phyloP scores from a whole-genome alignment of 805 yeast species.

The Starmerella cellae region DNA sequence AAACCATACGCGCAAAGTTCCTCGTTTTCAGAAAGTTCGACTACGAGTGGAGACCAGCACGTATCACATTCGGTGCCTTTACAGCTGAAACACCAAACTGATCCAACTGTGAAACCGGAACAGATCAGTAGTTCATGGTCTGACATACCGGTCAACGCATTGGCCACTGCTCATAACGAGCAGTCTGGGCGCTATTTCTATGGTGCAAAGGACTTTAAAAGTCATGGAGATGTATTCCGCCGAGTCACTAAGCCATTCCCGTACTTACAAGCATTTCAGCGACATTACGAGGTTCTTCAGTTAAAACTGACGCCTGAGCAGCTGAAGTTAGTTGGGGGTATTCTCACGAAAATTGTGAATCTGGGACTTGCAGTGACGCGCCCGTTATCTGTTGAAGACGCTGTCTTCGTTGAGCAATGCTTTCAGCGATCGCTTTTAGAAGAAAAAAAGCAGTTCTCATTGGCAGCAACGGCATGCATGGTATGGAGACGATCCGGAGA shows the following conservation, averaged over 20 bases:
- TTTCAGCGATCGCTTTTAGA: conserved; percentile 85
- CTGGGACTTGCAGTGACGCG: conserved; percentile 86
- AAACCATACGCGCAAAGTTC: no score
- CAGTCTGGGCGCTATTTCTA: conserved; percentile 2
- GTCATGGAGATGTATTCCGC: conserved; percentile 41
- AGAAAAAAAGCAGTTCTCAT: conserved; percentile 68
- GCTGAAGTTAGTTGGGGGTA: conserved; percentile 68
- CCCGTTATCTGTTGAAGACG: conserved; percentile 75
- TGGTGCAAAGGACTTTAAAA: neutral
- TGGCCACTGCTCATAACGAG: conserved; percentile 6
- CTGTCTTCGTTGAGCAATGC: conserved; percentile 91
- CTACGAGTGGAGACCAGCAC: neutral
- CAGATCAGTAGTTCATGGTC: neutral
- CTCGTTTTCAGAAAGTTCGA: neutral
- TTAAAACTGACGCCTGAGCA: conserved; percentile 55
- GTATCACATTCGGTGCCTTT: neutral
- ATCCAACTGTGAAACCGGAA: neutral
- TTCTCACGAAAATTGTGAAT: conserved; percentile 84
- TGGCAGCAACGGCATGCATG: conserved; percentile 58
- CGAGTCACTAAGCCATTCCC: conserved; percentile 64
- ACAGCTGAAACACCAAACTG: neutral
- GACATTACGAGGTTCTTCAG: conserved; percentile 57
- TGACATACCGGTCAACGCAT: conserved; percentile 2
- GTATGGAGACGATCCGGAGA: conserved; percentile 96
- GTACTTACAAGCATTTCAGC: conserved; percentile 84